Percentiles rank a stretch among this genome's conserved stretches.
These are phyloP conservation scores for Penicillium fuscoglaucum DNA, from an alignment of 2,329 filamentous ascomycete genomes.

Conservation along the genomic window DNA sequence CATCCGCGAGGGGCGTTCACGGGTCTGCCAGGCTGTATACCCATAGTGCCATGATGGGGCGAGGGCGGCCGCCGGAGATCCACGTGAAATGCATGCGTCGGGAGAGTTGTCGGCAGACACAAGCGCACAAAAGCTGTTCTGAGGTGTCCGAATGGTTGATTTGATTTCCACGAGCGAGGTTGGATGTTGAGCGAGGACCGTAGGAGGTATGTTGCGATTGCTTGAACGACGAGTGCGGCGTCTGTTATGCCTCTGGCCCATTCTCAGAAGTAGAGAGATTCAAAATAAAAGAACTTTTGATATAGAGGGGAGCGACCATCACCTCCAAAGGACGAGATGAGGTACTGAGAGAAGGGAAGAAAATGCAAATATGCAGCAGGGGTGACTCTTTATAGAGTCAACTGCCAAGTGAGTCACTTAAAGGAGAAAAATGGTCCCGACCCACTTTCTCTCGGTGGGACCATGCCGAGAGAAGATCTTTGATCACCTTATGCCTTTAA, in stretches of 20 bases:
- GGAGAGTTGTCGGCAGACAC: constrained; percentile 20
- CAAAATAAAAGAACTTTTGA: constrained; percentile 16
- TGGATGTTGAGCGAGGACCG: constrained; percentile 10
- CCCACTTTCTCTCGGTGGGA: constrained; percentile 20
- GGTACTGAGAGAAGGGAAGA: constrained; percentile 21
- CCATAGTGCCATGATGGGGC: constrained; percentile 47
- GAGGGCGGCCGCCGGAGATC: constrained; percentile 29
- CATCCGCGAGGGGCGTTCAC: constrained; percentile 33
- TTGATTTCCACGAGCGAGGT: constrained; percentile 1
- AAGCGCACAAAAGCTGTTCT: constrained; percentile 17
- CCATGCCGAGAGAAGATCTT: constrained; percentile 21
- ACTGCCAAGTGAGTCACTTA: constrained; percentile 22
- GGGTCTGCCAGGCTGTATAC: constrained; percentile 42
- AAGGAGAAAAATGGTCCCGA: constrained; percentile 9
- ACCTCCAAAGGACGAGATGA: constrained; percentile 42
- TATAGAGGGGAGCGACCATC: constrained; percentile 40
- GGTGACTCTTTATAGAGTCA: constrained; percentile 20
- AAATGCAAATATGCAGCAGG: constrained; percentile 10
- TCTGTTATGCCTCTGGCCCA: constrained; percentile 51
- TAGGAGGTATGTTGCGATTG: constrained; percentile 25
- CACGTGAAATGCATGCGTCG: constrained; percentile 24
- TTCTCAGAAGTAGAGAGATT: constrained; percentile 25
- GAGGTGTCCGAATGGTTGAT: constrained; percentile 12
- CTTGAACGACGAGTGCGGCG: constrained; percentile 46
- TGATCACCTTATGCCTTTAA: constrained; percentile 8